These are phyloP conservation scores for Prunus padus DNA, from an alignment of 306 rosid genomes.

Conservation along the genomic window DNA sequence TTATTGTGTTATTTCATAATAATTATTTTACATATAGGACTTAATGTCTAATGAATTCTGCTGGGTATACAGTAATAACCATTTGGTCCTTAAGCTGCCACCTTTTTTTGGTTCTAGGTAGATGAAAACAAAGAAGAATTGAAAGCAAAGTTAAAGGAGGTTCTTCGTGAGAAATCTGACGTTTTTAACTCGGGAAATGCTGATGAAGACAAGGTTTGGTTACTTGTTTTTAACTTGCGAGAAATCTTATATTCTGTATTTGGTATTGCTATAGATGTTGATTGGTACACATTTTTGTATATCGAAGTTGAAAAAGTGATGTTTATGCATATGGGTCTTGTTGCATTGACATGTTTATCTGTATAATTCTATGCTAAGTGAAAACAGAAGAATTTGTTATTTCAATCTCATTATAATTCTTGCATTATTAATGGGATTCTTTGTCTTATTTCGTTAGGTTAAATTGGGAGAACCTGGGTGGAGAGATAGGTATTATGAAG, in stretches of 20 bases:
- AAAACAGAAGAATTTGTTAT: background rate
- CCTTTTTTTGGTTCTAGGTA: slow-evolving; percentile 37
- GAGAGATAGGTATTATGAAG: slow-evolving; percentile 97
- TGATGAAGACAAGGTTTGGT: slow-evolving; percentile 73
- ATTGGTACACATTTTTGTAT: background rate
- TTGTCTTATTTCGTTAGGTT: slow-evolving; percentile 42
- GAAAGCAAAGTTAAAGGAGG: slow-evolving; percentile 72
- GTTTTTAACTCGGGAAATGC: slow-evolving; percentile 63
- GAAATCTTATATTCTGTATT: background rate
- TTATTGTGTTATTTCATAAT: background rate
- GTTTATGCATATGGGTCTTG: background rate
- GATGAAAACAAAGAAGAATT: slow-evolving; percentile 78
- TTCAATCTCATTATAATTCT: background rate
- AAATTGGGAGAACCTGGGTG: slow-evolving; percentile 91
- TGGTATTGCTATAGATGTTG: background rate
- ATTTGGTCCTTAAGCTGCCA: slow-evolving; percentile 5
- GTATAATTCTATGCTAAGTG: background rate
- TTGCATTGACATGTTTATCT: background rate
- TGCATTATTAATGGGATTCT: background rate
- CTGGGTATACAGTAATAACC: background rate
- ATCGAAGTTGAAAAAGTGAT: background rate
- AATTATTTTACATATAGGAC: background rate
- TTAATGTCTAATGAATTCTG: background rate
- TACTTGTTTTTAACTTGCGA: background rate
- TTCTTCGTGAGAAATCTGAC: slow-evolving; percentile 85